Conservation (phyloP, 306 rosid species). For the Lagenaria siceraria region DNA sequence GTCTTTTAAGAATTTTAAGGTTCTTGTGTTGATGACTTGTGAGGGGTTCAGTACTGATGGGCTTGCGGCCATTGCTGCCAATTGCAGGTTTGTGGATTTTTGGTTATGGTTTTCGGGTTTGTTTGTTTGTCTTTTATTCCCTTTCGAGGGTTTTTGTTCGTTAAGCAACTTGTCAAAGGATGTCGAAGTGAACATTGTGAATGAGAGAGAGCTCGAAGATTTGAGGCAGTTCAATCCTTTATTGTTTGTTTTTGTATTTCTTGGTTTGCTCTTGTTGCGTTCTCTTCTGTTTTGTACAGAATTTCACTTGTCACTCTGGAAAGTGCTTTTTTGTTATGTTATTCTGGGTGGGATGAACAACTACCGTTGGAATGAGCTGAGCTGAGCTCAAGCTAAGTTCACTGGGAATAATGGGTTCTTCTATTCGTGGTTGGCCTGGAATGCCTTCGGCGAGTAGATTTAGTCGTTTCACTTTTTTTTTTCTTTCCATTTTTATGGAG, state of each 20-base stretch:
- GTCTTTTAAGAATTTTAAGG: slow-evolving; percentile 65
- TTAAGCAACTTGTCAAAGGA: not conserved
- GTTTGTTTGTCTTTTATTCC: not conserved
- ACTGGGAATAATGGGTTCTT: not conserved
- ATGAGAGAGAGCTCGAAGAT: not conserved
- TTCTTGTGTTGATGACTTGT: slow-evolving; percentile 65
- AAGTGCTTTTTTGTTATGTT: not conserved
- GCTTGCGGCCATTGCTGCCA: slow-evolving; percentile 84
- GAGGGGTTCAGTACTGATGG: slow-evolving; percentile 90
- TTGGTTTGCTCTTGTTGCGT: not conserved
- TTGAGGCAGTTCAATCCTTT: not conserved
- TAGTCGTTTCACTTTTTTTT: not conserved
- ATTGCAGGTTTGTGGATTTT: slow-evolving; percentile 62
- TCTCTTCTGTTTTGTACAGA: not conserved
- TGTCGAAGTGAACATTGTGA: not conserved
- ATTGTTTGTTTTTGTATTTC: not conserved
- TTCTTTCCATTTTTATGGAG: not conserved
- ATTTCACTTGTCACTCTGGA: not conserved
- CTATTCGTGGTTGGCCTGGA: not conserved
- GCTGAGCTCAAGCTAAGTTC: not conserved
- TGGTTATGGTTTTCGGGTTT: not conserved
- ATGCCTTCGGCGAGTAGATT: not conserved
- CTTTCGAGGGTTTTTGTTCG: not conserved
- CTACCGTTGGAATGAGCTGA: not conserved
- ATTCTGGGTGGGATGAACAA: not conserved